Conservation (phyloP, 106 monocot genomes). For the Platanthera guangdongensis region DNA sequence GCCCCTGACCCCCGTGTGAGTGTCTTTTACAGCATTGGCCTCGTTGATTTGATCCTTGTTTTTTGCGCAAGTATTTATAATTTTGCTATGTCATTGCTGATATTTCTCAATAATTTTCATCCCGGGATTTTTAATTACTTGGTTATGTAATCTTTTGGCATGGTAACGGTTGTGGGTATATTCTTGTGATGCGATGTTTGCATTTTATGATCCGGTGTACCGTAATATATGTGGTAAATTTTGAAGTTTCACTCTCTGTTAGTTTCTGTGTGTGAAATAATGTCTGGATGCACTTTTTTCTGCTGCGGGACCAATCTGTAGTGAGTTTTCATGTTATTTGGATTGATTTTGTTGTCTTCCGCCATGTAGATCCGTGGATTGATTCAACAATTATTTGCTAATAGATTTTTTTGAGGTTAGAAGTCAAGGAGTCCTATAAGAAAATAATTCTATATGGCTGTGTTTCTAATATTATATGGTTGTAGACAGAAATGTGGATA, state of each 20-base stretch:
- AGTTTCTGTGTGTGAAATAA: not conserved
- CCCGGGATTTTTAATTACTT: not conserved
- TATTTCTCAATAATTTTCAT: not conserved
- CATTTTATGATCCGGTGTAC: not conserved
- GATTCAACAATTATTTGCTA: not conserved
- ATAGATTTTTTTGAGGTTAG: not conserved
- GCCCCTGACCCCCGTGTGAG: not conserved
- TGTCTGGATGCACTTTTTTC: not conserved
- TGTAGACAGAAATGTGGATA: not conserved
- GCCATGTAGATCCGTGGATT: not conserved
- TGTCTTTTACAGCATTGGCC: not conserved
- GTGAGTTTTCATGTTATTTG: not conserved
- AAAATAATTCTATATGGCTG: not conserved
- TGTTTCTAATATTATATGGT: not conserved
- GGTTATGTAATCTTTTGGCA: not conserved
- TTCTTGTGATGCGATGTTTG: not conserved
- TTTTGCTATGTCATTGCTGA: not conserved
- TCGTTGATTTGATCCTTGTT: not conserved
- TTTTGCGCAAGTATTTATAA: not conserved
- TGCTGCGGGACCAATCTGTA: not conserved
- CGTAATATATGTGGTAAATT: not conserved
- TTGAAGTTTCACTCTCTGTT: not conserved
- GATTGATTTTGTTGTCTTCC: not conserved
- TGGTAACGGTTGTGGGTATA: not conserved
- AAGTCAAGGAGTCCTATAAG: not conserved